Conservation (phyloP, 1,284 basidiomycete species). For the Puccinia hordei region DNA sequence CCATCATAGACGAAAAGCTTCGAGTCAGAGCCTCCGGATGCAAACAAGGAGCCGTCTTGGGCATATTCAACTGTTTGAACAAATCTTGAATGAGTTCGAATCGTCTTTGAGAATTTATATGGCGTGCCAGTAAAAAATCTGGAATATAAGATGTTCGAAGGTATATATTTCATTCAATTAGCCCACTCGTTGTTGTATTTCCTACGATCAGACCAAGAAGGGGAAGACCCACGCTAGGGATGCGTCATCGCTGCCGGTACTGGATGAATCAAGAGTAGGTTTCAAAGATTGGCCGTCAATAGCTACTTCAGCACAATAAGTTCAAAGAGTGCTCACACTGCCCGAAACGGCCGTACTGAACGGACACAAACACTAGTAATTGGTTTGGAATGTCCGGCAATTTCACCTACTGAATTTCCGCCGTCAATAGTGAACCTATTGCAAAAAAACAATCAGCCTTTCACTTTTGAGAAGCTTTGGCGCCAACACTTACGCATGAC, state of each 20-base stretch:
- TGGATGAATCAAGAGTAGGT: conserved; percentile 14
- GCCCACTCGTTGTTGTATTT: background rate
- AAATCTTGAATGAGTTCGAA: conserved; percentile 87
- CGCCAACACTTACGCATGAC: conserved; percentile 33
- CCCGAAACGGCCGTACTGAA: conserved; percentile 84
- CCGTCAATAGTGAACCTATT: conserved; percentile 76
- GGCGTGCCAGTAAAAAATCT: conserved; percentile 67
- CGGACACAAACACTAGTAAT: conserved; percentile 91
- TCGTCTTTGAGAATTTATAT: conserved; percentile 78
- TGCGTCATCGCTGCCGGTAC: conserved; percentile 71
- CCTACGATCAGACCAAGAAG: background rate
- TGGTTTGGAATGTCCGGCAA: conserved; percentile 88
- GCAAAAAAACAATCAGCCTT: conserved; percentile 66
- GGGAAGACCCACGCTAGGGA: conserved; percentile 68
- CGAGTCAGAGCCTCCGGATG: conserved; percentile 85
- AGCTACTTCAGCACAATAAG: background rate
- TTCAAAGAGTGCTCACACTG: conserved; percentile 62
- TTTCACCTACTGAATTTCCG: conserved; percentile 88
- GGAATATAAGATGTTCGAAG: background rate
- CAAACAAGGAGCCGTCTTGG: conserved; percentile 78
- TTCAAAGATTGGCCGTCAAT: background rate
- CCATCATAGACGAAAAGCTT: conserved; percentile 91
- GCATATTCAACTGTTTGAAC: conserved; percentile 88
- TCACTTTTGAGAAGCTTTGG: background rate
- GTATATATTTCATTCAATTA: background rate